Percentiles rank a stretch among this genome's conserved stretches.
Conservation (phyloP, 2,329 filamentous ascomycete genomes). For the Hypoxylon rubiginosum region DNA sequence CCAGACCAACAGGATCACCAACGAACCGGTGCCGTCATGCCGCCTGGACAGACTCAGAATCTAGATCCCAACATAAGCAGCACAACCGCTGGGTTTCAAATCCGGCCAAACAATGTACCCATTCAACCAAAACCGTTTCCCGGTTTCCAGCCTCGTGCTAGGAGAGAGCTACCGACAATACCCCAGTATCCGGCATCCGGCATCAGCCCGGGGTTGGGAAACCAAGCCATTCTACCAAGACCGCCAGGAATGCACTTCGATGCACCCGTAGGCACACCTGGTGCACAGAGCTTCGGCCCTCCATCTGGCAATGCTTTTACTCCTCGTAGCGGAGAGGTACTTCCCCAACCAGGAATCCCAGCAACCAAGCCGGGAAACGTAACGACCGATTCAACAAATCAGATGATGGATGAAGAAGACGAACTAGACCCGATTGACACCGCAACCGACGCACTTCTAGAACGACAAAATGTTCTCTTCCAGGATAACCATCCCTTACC, state of each 20-base stretch:
- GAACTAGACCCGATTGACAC: slow-evolving; percentile 34
- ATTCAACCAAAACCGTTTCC: slow-evolving; percentile 12
- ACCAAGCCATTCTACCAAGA: slow-evolving; percentile 2
- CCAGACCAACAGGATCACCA: slow-evolving; percentile 19
- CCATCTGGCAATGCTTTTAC: background rate
- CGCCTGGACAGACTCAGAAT: slow-evolving; percentile 9
- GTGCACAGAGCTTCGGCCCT: background rate
- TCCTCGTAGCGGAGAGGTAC: background rate
- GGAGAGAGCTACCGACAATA: background rate
- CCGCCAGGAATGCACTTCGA: slow-evolving; percentile 1
- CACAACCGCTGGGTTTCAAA: background rate
- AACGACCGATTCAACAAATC: background rate
- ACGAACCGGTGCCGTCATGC: slow-evolving; percentile 2
- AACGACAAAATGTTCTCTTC: slow-evolving; percentile 44
- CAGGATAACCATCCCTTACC: slow-evolving; percentile 34
- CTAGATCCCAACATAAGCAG: background rate
- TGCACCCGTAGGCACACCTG: background rate
- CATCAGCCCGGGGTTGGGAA: background rate
- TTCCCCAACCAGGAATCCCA: slow-evolving; percentile 3
- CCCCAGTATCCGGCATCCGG: background rate
- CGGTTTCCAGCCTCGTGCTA: slow-evolving; percentile 1
- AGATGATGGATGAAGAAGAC: slow-evolving; percentile 13
- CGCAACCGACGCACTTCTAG: slow-evolving; percentile 46
- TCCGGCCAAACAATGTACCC: background rate
- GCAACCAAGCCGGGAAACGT: slow-evolving; percentile 3